Conservation (phyloP, 2,329 filamentous ascomycete species). For the Pleoardoris graminearum region DNA sequence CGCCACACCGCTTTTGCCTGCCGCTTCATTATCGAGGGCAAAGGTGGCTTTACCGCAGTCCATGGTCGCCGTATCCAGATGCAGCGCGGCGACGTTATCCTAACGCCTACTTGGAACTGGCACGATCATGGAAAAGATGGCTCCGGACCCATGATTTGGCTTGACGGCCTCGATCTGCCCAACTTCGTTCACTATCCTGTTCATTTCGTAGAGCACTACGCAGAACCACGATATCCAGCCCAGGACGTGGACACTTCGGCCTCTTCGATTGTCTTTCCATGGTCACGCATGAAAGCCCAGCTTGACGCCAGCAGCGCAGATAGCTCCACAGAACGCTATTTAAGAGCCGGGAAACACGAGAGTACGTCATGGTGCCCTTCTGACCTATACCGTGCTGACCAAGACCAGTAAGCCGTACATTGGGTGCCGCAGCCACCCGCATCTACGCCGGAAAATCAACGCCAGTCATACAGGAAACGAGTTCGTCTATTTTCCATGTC, state of each 20-base stretch:
- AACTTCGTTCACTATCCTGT: conserved; percentile 56
- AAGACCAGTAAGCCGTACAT: conserved; percentile 49
- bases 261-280: conserved; percentile 55
- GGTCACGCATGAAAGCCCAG: conserved; percentile 50
- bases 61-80: conserved; percentile 59
- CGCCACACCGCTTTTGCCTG: conserved; percentile 60
- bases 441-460: conserved; percentile 46
- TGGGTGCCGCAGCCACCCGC: conserved; percentile 55
- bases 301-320: conserved; percentile 49
- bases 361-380: neutral
- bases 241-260: conserved; percentile 46
- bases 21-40: conserved; percentile 62
- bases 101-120: conserved; percentile 63
- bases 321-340: too few species aligned
- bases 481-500: conserved; percentile 59
- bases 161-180: conserved; percentile 61
- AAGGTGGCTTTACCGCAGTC: conserved; percentile 61
- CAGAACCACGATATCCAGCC: conserved; percentile 55
- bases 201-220: conserved; percentile 59
- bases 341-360: neutral
- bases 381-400: too few species aligned
- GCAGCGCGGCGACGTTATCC: conserved; percentile 58
- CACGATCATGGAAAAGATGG: conserved; percentile 62
- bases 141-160: conserved; percentile 59
- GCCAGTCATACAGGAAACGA: conserved; percentile 51